Evolutionary conservation across 1,284 basidiomycete species (phyloP).

Genomic region (Abortiporus biennis): DNA sequence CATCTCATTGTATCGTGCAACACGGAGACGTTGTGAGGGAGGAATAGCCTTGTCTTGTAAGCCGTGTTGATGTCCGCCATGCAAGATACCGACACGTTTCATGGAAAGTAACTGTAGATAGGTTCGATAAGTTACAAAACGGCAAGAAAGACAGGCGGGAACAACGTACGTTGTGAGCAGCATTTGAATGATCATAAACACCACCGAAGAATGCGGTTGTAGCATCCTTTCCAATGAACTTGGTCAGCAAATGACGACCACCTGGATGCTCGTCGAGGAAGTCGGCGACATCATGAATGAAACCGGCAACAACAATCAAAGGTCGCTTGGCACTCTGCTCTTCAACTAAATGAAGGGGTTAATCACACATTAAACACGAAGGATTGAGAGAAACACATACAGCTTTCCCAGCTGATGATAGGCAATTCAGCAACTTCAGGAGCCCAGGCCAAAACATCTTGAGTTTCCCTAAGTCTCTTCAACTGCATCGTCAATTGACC

Average conservation of each 20-base stretch:
- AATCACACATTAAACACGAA: not conserved
- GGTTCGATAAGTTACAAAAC: slow-evolving; percentile 3
- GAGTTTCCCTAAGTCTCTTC: slow-evolving; percentile 70
- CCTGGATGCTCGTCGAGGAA: slow-evolving; percentile 92
- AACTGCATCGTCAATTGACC: slow-evolving; percentile 92
- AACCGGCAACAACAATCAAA: slow-evolving; percentile 79
- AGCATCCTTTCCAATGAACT: slow-evolving; percentile 74
- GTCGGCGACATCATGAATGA: slow-evolving; percentile 85
- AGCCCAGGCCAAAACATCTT: slow-evolving; percentile 76
- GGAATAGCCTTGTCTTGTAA: slow-evolving; percentile 65
- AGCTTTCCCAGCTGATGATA: slow-evolving; percentile 83
- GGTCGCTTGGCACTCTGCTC: slow-evolving; percentile 73
- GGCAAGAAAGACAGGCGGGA: not conserved
- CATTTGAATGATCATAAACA: slow-evolving; percentile 91
- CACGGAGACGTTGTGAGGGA: slow-evolving; percentile 62
- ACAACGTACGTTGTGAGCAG: slow-evolving; percentile 72
- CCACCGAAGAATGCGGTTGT: slow-evolving; percentile 93
- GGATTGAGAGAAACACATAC: slow-evolving; percentile 35
- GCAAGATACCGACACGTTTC: slow-evolving; percentile 86
- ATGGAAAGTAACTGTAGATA: slow-evolving; percentile 61
- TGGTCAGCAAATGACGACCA: slow-evolving; percentile 62
- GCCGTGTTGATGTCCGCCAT: slow-evolving; percentile 62
- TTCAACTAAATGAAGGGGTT: slow-evolving; percentile 43
- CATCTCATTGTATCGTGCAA: slow-evolving; percentile 55
- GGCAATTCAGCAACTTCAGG: slow-evolving; percentile 71